A percentile compares a stretch with the other conserved stretches of the same genome.
These are phyloP conservation scores for Mycena latifolia DNA, from an alignment of 768 basidiomycete genomes.

Conservation along the genomic window DNA sequence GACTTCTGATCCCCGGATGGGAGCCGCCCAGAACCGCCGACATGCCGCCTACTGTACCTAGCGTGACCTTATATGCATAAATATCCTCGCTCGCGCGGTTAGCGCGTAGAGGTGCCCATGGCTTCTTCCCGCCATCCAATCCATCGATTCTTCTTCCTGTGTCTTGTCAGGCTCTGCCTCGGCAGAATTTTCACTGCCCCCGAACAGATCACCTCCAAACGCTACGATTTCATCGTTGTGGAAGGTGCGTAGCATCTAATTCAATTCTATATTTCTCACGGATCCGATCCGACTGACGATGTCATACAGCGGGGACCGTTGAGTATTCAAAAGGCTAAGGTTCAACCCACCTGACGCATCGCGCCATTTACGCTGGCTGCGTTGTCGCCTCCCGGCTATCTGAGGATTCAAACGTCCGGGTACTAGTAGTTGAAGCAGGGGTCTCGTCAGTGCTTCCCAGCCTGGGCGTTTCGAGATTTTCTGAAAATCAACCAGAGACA, in stretches of 20 bases:
- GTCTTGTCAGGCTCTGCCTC: not conserved
- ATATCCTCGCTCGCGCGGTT: too few species aligned
- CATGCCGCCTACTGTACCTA: too few species aligned
- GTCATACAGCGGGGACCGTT: too few species aligned
- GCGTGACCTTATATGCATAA: too few species aligned
- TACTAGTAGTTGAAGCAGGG: conserved; percentile 58
- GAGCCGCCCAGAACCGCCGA: too few species aligned
- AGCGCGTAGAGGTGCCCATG: not conserved
- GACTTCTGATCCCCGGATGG: too few species aligned
- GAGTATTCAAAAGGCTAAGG: too few species aligned
- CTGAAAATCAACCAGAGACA: too few species aligned
- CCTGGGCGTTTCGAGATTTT: too few species aligned
- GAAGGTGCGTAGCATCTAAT: conserved; percentile 35
- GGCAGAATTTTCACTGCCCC: too few species aligned
- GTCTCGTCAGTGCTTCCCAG: conserved; percentile 34
- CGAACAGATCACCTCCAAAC: conserved; percentile 3
- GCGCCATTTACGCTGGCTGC: conserved; percentile 47
- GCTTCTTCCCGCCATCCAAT: not conserved
- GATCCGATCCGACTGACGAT: not conserved
- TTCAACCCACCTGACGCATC: too few species aligned
- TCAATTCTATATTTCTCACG: not conserved
- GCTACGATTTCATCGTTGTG: conserved; percentile 43
- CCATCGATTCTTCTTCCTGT: not conserved
- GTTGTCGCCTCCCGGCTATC: conserved; percentile 56
- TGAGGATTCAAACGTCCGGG: conserved; percentile 51